These are phyloP conservation scores for Cryphonectria parasitica DNA, from an alignment of 2,329 filamentous ascomycete genomes.

Conservation along the genomic window DNA sequence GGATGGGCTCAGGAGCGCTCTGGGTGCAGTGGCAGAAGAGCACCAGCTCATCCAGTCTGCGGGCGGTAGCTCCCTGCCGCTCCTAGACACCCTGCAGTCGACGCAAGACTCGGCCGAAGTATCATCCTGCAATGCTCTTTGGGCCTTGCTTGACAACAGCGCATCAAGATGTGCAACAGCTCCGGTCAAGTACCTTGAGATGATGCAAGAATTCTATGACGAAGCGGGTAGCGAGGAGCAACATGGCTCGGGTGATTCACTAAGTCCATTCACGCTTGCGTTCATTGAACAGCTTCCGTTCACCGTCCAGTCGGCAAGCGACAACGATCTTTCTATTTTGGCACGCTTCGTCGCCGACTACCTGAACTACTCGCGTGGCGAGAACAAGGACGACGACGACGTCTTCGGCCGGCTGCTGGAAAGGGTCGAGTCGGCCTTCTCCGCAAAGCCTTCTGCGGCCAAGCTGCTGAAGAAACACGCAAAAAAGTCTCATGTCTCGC, in stretches of 20 bases:
- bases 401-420: constrained; percentile 12
- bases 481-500: constrained; percentile 19
- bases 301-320: constrained; percentile 55
- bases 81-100: constrained; percentile 45
- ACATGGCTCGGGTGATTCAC: constrained; percentile 38
- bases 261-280: constrained; percentile 70
- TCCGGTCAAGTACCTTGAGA: constrained; percentile 82
- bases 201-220: constrained; percentile 57
- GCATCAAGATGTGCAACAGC: constrained; percentile 73
- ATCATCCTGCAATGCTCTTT: constrained; percentile 45
- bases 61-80: constrained; percentile 46
- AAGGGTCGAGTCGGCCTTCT: constrained; percentile 22
- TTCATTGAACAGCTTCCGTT: constrained; percentile 81
- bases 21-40: constrained; percentile 65
- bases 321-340: constrained; percentile 49
- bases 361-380: constrained; percentile 57
- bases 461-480: constrained; percentile 25
- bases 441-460: constrained; percentile 21
- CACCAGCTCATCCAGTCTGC: constrained; percentile 61
- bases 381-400: constrained; percentile 46
- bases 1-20: constrained; percentile 56
- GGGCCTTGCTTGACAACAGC: constrained; percentile 82
- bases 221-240: constrained; percentile 39
- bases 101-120: constrained; percentile 36
- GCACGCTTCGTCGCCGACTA: constrained; percentile 62